Base-by-base conservation (phyloP, 1,139 yeast genomes). In the Geotrichum klebahnii region DNA sequence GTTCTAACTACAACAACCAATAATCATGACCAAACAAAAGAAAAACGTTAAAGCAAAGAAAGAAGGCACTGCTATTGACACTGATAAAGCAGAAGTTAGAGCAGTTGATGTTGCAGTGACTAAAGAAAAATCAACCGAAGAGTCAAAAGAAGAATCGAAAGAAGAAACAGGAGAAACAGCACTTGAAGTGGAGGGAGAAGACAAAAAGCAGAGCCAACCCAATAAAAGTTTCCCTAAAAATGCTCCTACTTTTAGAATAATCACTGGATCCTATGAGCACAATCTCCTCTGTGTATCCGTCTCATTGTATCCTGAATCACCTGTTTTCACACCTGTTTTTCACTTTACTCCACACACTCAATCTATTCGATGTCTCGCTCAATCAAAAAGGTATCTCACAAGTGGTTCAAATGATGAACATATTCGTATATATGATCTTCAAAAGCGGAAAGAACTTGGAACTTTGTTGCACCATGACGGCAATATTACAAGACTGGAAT, bases 341-440 rank as follows among this genome's bases (percentile, higher is more conserved):
- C 97, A 92, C 67, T 92, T 92, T 68, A 88, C 92, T 59, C 96
- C 98, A 1, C 98, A 92, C 68, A 76, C 95, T 0, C 77, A 88
- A 51, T 85, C 96, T 29, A 87, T 92, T 53, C 82, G 90, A 66
- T 78, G 94, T 45, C 75, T 92, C 57, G 97, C 92, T 56, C 73
- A 82, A 28, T 88, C 95, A 24, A 84, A 81, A 60, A 75, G 97
- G 60, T 90, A 88, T 64, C 73, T 92, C 49, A 97, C 88, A 2
- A 85, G 96, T 3, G 99, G 99, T 4, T 84, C 96, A 3, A 90
- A 90, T 65, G 99, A 92, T 66, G 98, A 94, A 67, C 96, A 89
- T 65, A 90, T 92, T 55, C 80, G 95, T 61, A 85, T 92, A 31
- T 92, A 94, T 65, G 99, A 92, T 69, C 73, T 92, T 56, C 96